Evolutionary conservation across 2,329 filamentous ascomycete species (phyloP).

Genomic region (Colletotrichum lini): DNA sequence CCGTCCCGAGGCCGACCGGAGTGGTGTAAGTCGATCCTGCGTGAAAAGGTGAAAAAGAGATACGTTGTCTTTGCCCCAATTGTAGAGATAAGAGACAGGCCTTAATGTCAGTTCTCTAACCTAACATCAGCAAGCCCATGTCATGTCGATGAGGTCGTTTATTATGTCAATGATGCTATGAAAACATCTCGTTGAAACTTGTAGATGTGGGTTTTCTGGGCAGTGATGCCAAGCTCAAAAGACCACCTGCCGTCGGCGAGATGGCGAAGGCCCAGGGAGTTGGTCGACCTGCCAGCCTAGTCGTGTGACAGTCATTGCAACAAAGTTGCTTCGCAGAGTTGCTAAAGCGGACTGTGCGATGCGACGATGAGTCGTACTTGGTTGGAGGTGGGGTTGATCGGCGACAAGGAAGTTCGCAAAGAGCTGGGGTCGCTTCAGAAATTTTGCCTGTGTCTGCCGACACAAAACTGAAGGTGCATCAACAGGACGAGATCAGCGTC

Average conservation of each 20-base stretch:
- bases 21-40: no score
- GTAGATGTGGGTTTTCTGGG: no score
- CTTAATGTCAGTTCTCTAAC: no score
- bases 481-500: slow-evolving; percentile 19
- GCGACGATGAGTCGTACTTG: not conserved
- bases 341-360: not conserved
- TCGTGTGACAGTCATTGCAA: not conserved
- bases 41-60: not conserved
- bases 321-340: not conserved
- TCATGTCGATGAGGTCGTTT: no score
- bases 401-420: slow-evolving; percentile 3
- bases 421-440: not conserved
- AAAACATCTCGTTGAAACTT: no score
- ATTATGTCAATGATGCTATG: not conserved
- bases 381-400: slow-evolving; percentile 17
- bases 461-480: slow-evolving; percentile 19
- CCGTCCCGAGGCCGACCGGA: not conserved
- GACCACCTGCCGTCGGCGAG: not conserved
- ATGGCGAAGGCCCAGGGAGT: no score
- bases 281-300: not conserved
- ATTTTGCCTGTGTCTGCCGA: slow-evolving; percentile 7
- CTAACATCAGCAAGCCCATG: no score
- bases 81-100: no score
- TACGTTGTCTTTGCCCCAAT: no score
- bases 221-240: not conserved